A percentile compares a stretch with the other conserved stretches of the same genome.
phyloP scores from a whole-genome alignment of 2,329 filamentous ascomycete species.

The Cadophora luteo-olivacea region DNA sequence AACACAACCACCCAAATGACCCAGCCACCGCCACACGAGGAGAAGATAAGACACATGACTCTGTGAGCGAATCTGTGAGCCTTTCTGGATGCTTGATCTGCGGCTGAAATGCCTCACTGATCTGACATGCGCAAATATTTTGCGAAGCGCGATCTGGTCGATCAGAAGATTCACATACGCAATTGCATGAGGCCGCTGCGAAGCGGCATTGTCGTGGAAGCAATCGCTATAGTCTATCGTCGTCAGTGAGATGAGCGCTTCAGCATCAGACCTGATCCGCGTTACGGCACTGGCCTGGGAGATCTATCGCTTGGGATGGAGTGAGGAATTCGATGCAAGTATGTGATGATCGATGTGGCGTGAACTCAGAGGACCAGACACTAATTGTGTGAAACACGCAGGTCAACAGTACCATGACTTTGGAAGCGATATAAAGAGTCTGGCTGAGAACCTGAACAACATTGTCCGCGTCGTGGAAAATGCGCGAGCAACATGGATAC shows the following conservation, averaged over 20 bases:
- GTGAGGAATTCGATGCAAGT: slow-evolving; percentile 29
- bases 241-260: slow-evolving; percentile 8
- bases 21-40: slow-evolving; percentile 7
- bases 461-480: slow-evolving; percentile 24
- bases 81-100: background rate
- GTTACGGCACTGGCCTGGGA: slow-evolving; percentile 25
- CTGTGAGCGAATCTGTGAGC: background rate
- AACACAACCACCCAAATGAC: background rate
- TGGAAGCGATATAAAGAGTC: slow-evolving; percentile 24
- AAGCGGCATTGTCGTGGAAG: background rate
- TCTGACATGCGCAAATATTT: background rate
- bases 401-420: slow-evolving; percentile 27
- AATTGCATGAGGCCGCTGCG: background rate
- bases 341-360: slow-evolving; percentile 16
- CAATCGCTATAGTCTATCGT: background rate
- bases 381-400: slow-evolving; percentile 6
- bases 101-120: slow-evolving; percentile 6
- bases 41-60: slow-evolving; percentile 11
- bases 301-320: slow-evolving; percentile 27
- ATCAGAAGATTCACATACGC: background rate
- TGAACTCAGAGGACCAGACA: background rate
- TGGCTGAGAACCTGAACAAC: slow-evolving; percentile 26
- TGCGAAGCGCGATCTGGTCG: background rate
- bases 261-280: slow-evolving; percentile 17
- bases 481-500: slow-evolving; percentile 24